Base-by-base conservation (phyloP, 2,329 filamentous ascomycete genomes). In the Sporothrix inflata region DNA sequence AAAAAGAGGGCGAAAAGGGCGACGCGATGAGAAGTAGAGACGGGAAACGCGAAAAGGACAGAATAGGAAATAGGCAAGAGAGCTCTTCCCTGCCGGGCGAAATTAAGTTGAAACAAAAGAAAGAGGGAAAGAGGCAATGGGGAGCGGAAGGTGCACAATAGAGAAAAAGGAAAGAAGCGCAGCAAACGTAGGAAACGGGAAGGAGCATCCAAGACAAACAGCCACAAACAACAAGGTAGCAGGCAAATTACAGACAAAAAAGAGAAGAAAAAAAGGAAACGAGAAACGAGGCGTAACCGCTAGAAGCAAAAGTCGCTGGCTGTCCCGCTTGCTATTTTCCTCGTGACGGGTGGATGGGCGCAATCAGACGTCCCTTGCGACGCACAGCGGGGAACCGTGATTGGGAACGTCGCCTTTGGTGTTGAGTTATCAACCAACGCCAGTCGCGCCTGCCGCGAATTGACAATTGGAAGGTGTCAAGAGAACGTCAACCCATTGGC, bases 1-100 rank as follows among this genome's bases (percentile, higher is more conserved):
- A 8, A 40, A 68, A 71, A 42, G 40, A n/a, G 53, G n/a, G 21
- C 63, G 24, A 40, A 65, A 72, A 51, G n/a, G 27, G 14, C n/a
- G 67, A 49, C 49, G 67, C 27, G 49, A 70, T 69, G 67, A 49
- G 68, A 38, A 66, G 27, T 19, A 27, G 53, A 57, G 38, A 9
- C 47, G 27, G 27, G 55, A 57, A 60, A 69, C 14, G 69, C 55
- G 55, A 63, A 63, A 63, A 51, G 42, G 69, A 71, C 57, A 53
- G 55, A 65, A 40, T 30, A 51, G 57, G 57, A 53, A 60, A n/a
- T 5, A 38, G 49, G 49, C 49, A 53, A 45, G 49, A 67, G 34
- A 45, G 70, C 49, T 55, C 47, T 60, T 71, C 70, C 57, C 21
- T 12, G 34, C 47, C n/a, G 45, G 57, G 21, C 30, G 21, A 42